Evolutionary conservation across 495 filamentous ascomycete genomes (phyloP), one percentile per base, ranked within the genome.

Genomic region (Podospora pseudoanserina): DNA sequence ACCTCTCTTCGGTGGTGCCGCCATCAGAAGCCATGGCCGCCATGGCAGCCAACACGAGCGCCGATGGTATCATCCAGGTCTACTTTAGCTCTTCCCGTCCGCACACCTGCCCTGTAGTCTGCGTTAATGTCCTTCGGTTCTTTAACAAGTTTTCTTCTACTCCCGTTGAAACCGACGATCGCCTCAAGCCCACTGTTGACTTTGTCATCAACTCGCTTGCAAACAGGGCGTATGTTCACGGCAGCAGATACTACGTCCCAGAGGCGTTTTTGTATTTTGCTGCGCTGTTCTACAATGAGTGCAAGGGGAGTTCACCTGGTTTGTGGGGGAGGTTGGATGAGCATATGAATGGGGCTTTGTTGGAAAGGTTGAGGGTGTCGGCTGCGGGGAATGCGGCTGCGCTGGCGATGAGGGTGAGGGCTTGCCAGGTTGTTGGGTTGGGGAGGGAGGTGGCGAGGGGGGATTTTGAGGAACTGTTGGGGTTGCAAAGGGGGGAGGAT

Each of bases 191-290:
- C 27, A 63, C 61, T 1, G 30, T 20, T 13, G 30, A 63, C 6
- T 44, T 63, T 7, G 32, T 63, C n/a, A 32, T 63, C 11, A 32
- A 63, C 32, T 18, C 27, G 3, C 32, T 63, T 15, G 56, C 65
- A 6, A 69, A 69, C 44, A 60, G 44, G 4, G 68, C 70, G 1
- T 72, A 28, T 57, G 18, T 72, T 13, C 20, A 75, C 55, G 73
- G 73, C 0, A 69, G 26, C 34, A 44, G 71, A 18, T 63, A 44
- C 30, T 75, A 75, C 65, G 64, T 68, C 0, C 68, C 73, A 0
- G 73, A 75, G 18, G 28, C 55, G 16, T 75, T 75, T 34, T 49
- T 75, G 1, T 75, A 75, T 56, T 72, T 68, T 19, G 62, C 64
- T 6, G 34, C 71, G 20, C 61, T 63, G 5, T 32, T 75, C 19